Conservation (phyloP, 2,329 filamentous ascomycete genomes). For the Ilyonectria destructans region DNA sequence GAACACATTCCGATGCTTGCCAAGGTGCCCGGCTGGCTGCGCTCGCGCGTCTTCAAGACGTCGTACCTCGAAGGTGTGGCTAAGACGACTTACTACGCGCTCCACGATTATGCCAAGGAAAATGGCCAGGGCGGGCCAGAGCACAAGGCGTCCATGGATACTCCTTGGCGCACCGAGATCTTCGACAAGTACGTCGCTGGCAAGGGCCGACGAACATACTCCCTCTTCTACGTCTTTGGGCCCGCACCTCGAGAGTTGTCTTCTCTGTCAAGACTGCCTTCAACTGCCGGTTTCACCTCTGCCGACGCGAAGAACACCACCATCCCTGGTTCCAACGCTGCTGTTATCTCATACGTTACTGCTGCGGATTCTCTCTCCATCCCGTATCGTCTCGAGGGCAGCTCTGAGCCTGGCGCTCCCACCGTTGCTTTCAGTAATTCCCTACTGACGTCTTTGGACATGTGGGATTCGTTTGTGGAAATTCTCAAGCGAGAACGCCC, state of each 20-base stretch:
- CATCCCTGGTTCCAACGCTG: slow-evolving; percentile 64
- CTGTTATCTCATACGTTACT: slow-evolving; percentile 78
- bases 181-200: slow-evolving; percentile 71
- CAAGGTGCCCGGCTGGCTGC: slow-evolving; percentile 84
- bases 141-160: slow-evolving; percentile 75
- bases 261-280: slow-evolving; percentile 67
- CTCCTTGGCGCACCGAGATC: slow-evolving; percentile 74
- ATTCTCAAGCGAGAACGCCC: slow-evolving; percentile 74
- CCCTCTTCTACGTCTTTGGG: slow-evolving; percentile 86
- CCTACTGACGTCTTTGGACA: slow-evolving; percentile 82
- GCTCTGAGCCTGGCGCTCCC: slow-evolving; percentile 75
- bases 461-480: slow-evolving; percentile 84
- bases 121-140: slow-evolving; percentile 79
- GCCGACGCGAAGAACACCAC: slow-evolving; percentile 72
- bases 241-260: slow-evolving; percentile 79
- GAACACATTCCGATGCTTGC: slow-evolving; percentile 82
- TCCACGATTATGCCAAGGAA: slow-evolving; percentile 80
- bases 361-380: slow-evolving; percentile 79
- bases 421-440: slow-evolving; percentile 85
- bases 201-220: slow-evolving; percentile 74
- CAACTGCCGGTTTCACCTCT: slow-evolving; percentile 66
- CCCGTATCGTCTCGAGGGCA: slow-evolving; percentile 84
- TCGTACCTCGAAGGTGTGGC: slow-evolving; percentile 72
- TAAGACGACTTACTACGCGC: slow-evolving; percentile 70
- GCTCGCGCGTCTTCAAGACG: slow-evolving; percentile 80